These are phyloP conservation scores for Bipolaris bicolor DNA, from an alignment of 2,329 filamentous ascomycete species.

Conservation along the genomic window DNA sequence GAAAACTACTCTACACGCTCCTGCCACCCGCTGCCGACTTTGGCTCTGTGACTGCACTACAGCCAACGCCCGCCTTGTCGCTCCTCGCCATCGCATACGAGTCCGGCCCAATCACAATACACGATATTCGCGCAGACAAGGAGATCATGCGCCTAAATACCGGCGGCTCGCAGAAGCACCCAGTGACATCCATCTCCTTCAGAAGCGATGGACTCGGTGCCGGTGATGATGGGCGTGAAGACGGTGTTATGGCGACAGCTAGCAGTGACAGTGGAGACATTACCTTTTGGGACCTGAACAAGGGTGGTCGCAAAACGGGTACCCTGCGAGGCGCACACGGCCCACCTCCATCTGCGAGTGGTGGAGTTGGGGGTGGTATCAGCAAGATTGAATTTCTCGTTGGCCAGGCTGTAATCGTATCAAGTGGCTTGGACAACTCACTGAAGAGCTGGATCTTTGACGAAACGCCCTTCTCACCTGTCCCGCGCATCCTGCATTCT, in stretches of 20 bases:
- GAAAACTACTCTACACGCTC: conserved; percentile 88
- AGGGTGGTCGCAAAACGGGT: conserved; percentile 83
- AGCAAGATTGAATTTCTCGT: conserved; percentile 87
- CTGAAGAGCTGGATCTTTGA: conserved; percentile 97
- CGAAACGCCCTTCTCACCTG: conserved; percentile 83
- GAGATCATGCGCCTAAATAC: conserved; percentile 72
- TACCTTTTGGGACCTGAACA: conserved; percentile 94
- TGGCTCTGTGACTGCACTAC: conserved; percentile 84
- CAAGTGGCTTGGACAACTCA: conserved; percentile 90
- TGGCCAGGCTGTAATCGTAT: conserved; percentile 88
- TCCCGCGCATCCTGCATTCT: conserved; percentile 83
- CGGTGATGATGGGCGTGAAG: conserved; percentile 78
- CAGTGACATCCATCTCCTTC: conserved; percentile 85
- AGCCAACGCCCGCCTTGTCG: conserved; percentile 82
- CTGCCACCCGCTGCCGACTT: conserved; percentile 73
- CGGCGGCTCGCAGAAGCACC: conserved; percentile 64
- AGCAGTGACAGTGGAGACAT: conserved; percentile 82
- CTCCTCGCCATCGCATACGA: conserved; percentile 88
- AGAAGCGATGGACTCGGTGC: conserved; percentile 87
- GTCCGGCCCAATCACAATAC: conserved; percentile 77
- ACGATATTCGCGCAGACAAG: conserved; percentile 81
- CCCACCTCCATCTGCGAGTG: conserved; percentile 65
- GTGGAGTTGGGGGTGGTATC: conserved; percentile 71
- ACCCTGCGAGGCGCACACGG: conserved; percentile 88
- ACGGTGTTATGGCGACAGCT: conserved; percentile 93